Percentiles rank a stretch among this genome's conserved stretches.
phyloP scores from a whole-genome alignment of 2,329 filamentous ascomycete species.

The Myriangium duriaei region DNA sequence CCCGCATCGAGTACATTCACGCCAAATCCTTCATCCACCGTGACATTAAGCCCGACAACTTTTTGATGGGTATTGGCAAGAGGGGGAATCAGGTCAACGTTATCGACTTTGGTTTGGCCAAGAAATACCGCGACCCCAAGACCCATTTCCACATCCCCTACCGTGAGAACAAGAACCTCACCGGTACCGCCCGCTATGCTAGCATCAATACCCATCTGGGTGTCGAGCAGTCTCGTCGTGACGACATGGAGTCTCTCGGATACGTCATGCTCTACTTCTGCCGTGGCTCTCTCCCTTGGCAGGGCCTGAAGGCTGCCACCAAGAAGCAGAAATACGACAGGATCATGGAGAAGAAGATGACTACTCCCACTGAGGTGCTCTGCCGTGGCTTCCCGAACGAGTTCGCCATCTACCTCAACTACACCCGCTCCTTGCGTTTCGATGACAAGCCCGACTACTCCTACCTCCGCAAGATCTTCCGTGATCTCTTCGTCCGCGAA shows the following conservation, averaged over 20 bases:
- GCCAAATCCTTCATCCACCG: constrained; percentile 99
- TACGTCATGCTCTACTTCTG: constrained; percentile 99
- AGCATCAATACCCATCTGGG: constrained; percentile 98
- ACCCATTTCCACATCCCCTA: constrained; percentile 99
- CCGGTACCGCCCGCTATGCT: constrained; percentile 94
- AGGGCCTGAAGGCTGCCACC: constrained; percentile 93
- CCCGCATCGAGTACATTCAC: constrained; percentile 98
- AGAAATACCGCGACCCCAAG: constrained; percentile 99
- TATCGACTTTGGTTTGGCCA: constrained; percentile 96
- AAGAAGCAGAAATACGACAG: constrained; percentile 99
- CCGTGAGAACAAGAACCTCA: constrained; percentile 99
- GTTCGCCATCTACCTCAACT: constrained; percentile 99
- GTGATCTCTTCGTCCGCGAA: constrained; percentile 94
- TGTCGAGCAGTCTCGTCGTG: constrained; percentile 95
- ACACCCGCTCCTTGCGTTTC: constrained; percentile 95
- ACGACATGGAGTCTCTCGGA: constrained; percentile 97
- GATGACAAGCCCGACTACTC: constrained; percentile 99
- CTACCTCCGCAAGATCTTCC: constrained; percentile 99
- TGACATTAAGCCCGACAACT: constrained; percentile 99
- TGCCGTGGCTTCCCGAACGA: constrained; percentile 99
- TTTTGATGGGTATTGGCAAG: constrained; percentile 98
- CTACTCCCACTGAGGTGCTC: constrained; percentile 92
- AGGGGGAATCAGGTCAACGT: constrained; percentile 99
- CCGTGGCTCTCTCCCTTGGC: constrained; percentile 96
- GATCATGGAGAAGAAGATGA: constrained; percentile 99